phyloP scores from a whole-genome alignment of 106 monocot genomes.

The Acorus gramineus region DNA sequence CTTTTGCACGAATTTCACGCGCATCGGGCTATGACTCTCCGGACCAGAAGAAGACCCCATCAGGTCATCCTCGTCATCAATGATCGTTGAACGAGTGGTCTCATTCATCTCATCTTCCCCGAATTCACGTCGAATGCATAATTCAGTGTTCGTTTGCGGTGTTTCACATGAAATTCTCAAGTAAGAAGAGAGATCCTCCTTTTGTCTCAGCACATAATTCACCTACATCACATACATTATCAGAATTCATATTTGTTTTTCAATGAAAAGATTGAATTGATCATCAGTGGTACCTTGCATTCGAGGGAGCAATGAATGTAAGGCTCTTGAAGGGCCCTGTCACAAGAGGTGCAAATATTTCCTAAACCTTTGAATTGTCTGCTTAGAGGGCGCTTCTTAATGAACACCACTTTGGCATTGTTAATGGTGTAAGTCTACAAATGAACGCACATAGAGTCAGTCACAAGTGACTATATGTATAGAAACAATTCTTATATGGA shows the following conservation, averaged over 20 bases:
- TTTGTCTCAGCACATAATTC: conserved; percentile 65
- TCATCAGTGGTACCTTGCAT: conserved; percentile 57
- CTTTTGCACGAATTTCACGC: conserved; percentile 33
- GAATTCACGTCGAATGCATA: conserved; percentile 44
- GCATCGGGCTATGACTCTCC: conserved; percentile 50
- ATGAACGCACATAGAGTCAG: background rate
- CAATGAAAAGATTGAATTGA: background rate
- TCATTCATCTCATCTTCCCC: conserved; percentile 35
- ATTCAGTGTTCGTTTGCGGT: conserved; percentile 58
- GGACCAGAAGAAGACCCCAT: conserved; percentile 54
- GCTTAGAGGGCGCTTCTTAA: conserved; percentile 86
- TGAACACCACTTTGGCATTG: conserved; percentile 89
- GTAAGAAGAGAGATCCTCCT: conserved; percentile 57
- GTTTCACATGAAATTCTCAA: conserved; percentile 44
- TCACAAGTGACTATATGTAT: too few relatives aligned
- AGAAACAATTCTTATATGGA: too few relatives aligned
- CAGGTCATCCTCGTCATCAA: conserved; percentile 57
- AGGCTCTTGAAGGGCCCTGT: conserved; percentile 88
- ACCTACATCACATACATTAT: conserved; percentile 32
- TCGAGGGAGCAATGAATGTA: conserved; percentile 91
- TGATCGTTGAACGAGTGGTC: conserved; percentile 65
- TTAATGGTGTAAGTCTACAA: conserved; percentile 81
- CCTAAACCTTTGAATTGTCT: conserved; percentile 89
- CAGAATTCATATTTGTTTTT: background rate
- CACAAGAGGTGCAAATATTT: conserved; percentile 89